Base-by-base conservation (phyloP, 495 filamentous ascomycete genomes). In the Penicillium crystallinum region DNA sequence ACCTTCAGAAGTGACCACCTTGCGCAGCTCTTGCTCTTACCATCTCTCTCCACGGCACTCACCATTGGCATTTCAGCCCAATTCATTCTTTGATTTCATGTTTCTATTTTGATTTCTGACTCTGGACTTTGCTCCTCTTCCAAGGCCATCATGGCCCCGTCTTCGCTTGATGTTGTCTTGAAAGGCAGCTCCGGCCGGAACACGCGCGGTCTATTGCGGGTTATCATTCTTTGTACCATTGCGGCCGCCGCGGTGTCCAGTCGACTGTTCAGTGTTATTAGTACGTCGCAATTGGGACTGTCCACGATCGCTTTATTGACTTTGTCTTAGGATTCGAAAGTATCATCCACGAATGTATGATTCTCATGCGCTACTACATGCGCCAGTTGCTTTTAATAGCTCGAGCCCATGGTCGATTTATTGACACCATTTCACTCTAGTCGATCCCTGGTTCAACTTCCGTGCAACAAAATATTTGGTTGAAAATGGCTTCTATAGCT, bases 391-490 rank as follows among this genome's bases (percentile, higher is more conserved):
- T 42, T 46, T 43, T 48, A 45, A 22, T 49, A 25, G 29, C 39
- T 45, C 43, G 19, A 33, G 30, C 29, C 40, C 31, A 30, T 45
- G 31, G 46, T 54, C 33, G 22, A 62, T 35, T 55, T 55, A 57
- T 54, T 61, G 39, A 67, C 59, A 61, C 40, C 49, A 42, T 50
- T 30, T 6, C 47, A 52, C 27, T 63, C 39, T 55, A 97, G 93
- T 97, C 74, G 93, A 99, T 72, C 95, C 95, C n/a, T 99, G 95
- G 95, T 99, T 99, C 74, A 99, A 99, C 73, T 99, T 99, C 73
- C 81, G 95, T 63, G 95, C 95, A 55, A 97, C 95, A 42, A 97
- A 97, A 74, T 97, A 99, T 61, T 81, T 99, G 42, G 87, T 97
- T 48, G 80, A 93, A 62, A 79, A 99, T 81, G 95, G 95, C 52